Evolutionary conservation across 345 rosid genomes (phyloP), one percentile per base, ranked within the genome.

Genomic region (Euphorbia peplus): DNA sequence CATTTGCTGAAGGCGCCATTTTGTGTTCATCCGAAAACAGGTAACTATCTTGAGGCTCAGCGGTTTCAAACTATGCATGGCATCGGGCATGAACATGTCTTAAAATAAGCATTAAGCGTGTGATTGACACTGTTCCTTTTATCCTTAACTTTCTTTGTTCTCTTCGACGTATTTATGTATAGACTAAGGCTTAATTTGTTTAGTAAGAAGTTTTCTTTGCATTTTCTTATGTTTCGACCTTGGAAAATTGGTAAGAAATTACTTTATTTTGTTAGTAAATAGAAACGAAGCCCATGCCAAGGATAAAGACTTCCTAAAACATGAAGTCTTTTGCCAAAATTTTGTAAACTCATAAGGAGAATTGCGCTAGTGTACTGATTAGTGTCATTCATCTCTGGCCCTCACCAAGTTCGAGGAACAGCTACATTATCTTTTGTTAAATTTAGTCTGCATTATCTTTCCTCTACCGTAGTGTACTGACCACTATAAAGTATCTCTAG

Each of bases 1-100:
- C 99, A 95, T 83, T 87, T 95, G 81, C 81, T 95, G 58, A 95
- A 95, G 84, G 97, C 99, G 57, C 98, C 99, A 46, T 95, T 95
- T 69, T 95, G 99, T 64, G 84, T 95, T 41, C 97, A 88, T 81
- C 97, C 97, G 22, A 85, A 89, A 82, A 95, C 97, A 81, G 97
- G 99, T 87, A 42, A 60, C 77, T 74, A 28, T 15, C 26, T 24
- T 6, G 15, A 56, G 44, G 15, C 8, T 48, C 37, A 57, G 8
- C 19, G 22, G 52, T 28, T 32, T 32, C 29, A 53, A 69, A 66
- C 18, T 50, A 13, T 22, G 28, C 22, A 19, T 68, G 68, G 50
- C 41, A 48, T 25, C 24, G 10, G 48, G 11, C 68, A 30, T 68
- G 51, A 55, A 51, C 42, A 37, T 29, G 37, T 4, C 29, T 41